Conservation (phyloP, 495 filamentous ascomycete species). For the Penicillium roqueforti region DNA sequence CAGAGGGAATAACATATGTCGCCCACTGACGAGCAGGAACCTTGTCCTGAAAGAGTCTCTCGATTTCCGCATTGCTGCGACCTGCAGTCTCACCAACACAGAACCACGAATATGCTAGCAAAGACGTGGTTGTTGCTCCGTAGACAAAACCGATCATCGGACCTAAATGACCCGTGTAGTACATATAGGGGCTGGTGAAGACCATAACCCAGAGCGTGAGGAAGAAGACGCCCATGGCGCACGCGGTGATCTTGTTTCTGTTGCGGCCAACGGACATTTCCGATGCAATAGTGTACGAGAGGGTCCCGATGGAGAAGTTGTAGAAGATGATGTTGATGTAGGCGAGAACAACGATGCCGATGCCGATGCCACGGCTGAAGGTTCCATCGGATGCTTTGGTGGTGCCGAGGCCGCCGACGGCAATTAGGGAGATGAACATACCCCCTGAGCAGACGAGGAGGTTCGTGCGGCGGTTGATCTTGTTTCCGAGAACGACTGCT, state of each 20-base stretch:
- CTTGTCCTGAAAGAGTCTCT: slow-evolving; percentile 25
- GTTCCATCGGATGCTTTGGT: slow-evolving; percentile 11
- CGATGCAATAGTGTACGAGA: slow-evolving; percentile 29
- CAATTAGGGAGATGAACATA: slow-evolving; percentile 30
- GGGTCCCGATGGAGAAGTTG: slow-evolving; percentile 34
- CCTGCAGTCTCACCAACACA: slow-evolving; percentile 39
- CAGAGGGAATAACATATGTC: slow-evolving; percentile 17
- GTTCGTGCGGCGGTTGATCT: slow-evolving; percentile 27
- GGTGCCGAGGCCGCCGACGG: slow-evolving; percentile 33
- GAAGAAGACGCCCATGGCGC: slow-evolving; percentile 30
- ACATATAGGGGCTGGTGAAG: slow-evolving; percentile 39
- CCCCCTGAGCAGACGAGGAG: slow-evolving; percentile 26
- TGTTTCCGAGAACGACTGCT: slow-evolving; percentile 31
- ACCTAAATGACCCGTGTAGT: slow-evolving; percentile 31
- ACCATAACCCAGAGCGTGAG: slow-evolving; percentile 33
- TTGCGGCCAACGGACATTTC: slow-evolving; percentile 39
- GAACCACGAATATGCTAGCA: slow-evolving; percentile 37
- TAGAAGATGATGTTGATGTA: slow-evolving; percentile 33
- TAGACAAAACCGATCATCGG: slow-evolving; percentile 40
- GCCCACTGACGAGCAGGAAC: slow-evolving; percentile 25
- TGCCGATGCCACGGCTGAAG: slow-evolving; percentile 13
- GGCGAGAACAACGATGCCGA: slow-evolving; percentile 30
- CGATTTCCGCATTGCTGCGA: slow-evolving; percentile 29
- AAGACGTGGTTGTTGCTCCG: slow-evolving; percentile 24
- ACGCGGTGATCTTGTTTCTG: slow-evolving; percentile 34